phyloP scores from a whole-genome alignment of 2,329 filamentous ascomycete species.

The Rachicladosporium sp. region DNA sequence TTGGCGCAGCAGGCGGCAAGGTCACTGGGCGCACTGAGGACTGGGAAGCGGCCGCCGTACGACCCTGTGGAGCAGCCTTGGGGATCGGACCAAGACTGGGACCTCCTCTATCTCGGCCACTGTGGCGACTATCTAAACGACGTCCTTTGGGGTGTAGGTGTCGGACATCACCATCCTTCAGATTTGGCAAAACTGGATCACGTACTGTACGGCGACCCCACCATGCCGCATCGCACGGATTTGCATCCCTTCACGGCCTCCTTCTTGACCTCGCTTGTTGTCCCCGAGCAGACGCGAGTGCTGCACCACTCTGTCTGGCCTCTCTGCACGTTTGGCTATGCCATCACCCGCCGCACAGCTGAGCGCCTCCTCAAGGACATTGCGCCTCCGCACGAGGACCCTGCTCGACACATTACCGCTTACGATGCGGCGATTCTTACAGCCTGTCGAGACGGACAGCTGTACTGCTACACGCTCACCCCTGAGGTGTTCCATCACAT shows the following conservation, averaged over 20 bases:
- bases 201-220: constrained; percentile 25
- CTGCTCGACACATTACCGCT: constrained; percentile 17
- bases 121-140: constrained; percentile 28
- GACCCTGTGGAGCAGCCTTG: constrained; percentile 22
- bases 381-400: constrained; percentile 25
- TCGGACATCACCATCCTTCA: constrained; percentile 24
- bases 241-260: constrained; percentile 27
- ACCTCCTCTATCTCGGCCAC: constrained; percentile 28
- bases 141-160: constrained; percentile 23
- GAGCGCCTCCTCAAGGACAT: constrained; percentile 23
- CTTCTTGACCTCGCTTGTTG: constrained; percentile 24
- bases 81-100: constrained; percentile 26
- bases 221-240: constrained; percentile 23
- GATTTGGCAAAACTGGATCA: constrained; percentile 22
- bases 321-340: constrained; percentile 33
- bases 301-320: constrained; percentile 31
- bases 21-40: constrained; percentile 8
- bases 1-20: constrained; percentile 14
- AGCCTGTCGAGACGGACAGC: constrained; percentile 24
- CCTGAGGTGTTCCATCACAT: constrained; percentile 30
- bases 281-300: constrained; percentile 25
- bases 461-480: constrained; percentile 23
- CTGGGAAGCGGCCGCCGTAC: constrained; percentile 18
- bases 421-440: constrained; percentile 28
- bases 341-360: constrained; percentile 27